Base-by-base conservation (phyloP, 2,329 filamentous ascomycete genomes). In the Furcasterigmium furcatum region DNA sequence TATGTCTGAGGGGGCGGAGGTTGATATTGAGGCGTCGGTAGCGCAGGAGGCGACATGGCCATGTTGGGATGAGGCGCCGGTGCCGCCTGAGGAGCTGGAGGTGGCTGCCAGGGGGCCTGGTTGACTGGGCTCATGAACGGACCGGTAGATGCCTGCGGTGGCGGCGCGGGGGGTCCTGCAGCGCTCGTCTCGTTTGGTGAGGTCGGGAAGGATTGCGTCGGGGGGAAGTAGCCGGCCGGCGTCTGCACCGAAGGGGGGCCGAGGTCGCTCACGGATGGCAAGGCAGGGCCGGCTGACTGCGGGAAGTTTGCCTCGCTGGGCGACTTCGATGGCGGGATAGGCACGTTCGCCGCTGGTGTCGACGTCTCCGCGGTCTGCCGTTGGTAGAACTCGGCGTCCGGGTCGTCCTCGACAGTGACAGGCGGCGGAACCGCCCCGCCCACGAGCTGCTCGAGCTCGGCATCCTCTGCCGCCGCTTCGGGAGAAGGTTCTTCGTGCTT, bases 391-490 rank as follows among this genome's bases (percentile, higher is more conserved):
- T 47, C 70, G 3, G 65, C 64, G 40, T 81, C 77, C 1, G 74
- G 68, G 1, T 63, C 71, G 41, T 83, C 79, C 47, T 85, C 80
- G 27, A 76, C 68, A 5, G 72, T 73, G 13, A 67, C 73, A 1
- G 68, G 65, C 12, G 64, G 66, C 2, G 69, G 64, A 38, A 50
- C 57, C 1, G 60, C 62, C 49, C 64, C 72, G 3, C 30, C 30
- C 2, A 20, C 21, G 42, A 83, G 67, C 35, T 71, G 66, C 56
- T 79, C 76, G 2, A 87, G 79, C 42, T 87, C 84, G 2, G 82
- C 78, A 50, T 89, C 85, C 44, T 77, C 74, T 1, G 79, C 76
- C 55, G 84, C 81, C n/a, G 86, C 66, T 3, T 67, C 58, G 36
- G 72, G 70, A 35, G 64, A 61, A 9, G 70, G 64, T 45, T 80